Percentiles rank a stretch among this genome's conserved stretches.
Conservation (phyloP, 2,329 filamentous ascomycete species). For the Alternaria incomplexa region DNA sequence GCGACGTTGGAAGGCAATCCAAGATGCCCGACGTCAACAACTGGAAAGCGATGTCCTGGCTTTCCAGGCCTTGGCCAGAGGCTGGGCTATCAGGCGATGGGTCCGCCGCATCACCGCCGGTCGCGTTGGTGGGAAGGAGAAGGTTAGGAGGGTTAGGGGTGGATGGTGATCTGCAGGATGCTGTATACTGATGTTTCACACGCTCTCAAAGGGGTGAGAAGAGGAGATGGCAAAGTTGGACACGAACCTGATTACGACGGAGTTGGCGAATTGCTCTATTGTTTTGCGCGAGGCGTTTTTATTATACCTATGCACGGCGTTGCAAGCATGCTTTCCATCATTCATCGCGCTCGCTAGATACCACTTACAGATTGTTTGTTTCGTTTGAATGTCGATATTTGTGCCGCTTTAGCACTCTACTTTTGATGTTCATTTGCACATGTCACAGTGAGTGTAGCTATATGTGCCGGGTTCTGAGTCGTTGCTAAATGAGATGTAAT, state of each 20-base stretch:
- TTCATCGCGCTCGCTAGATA: not conserved
- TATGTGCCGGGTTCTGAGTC: not conserved
- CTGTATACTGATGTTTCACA: not conserved
- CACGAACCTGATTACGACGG: not conserved
- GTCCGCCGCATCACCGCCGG: slow-evolving; percentile 34
- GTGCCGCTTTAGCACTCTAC: not conserved
- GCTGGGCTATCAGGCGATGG: slow-evolving; percentile 48
- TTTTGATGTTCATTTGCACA: not conserved
- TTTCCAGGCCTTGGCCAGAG: slow-evolving; percentile 54
- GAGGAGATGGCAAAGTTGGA: not conserved
- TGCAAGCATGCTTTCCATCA: not conserved
- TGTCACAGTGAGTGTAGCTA: not conserved
- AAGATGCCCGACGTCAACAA: slow-evolving; percentile 43
- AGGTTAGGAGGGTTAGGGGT: slow-evolving; percentile 43
- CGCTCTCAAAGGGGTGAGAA: not conserved
- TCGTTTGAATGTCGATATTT: not conserved
- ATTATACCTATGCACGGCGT: not conserved
- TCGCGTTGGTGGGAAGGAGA: slow-evolving; percentile 39
- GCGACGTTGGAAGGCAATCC: slow-evolving; percentile 50
- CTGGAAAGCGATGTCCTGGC: slow-evolving; percentile 47
- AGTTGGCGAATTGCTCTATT: not conserved
- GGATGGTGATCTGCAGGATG: slow-evolving; percentile 39
- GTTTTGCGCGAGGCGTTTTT: not conserved
- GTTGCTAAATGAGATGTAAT: not conserved
- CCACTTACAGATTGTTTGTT: not conserved